A percentile compares a stretch with the other conserved stretches of the same genome.
Conservation (phyloP, 371 early-diverging fungal genomes). For the Dentiscutata heterogama region DNA sequence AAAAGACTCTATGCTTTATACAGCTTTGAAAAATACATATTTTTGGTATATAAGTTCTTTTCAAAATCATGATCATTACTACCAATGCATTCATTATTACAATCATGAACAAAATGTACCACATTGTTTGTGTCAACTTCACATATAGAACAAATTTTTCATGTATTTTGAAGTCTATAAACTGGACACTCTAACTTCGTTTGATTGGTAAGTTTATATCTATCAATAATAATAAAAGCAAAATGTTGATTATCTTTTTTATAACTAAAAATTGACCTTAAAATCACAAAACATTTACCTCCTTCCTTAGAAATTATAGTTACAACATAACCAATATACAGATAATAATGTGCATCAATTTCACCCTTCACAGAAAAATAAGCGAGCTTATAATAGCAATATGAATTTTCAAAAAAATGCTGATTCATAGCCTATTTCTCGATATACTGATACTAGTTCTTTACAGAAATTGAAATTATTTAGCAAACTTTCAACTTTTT, state of each 20-base stretch:
- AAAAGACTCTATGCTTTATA: too few species aligned
- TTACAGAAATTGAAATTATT: not conserved
- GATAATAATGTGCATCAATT: not conserved
- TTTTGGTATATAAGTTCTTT: not conserved
- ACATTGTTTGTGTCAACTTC: not conserved
- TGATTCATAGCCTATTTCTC: not conserved
- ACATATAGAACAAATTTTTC: not conserved
- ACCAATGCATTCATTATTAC: not conserved
- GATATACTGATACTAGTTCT: not conserved
- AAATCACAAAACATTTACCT: not conserved
- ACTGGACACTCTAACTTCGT: not conserved
- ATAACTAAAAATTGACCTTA: not conserved
- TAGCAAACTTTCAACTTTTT: not conserved
- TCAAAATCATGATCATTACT: not conserved
- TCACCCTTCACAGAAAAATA: not conserved
- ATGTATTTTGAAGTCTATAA: not conserved
- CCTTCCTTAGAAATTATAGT: not conserved
- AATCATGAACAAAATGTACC: not conserved
- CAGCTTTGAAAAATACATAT: not conserved
- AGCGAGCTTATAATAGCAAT: not conserved
- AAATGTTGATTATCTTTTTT: not conserved
- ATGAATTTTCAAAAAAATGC: not conserved
- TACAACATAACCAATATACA: not conserved
- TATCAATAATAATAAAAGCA: slow-evolving; percentile 4
- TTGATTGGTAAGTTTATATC: not conserved